These are phyloP conservation scores for Naganishia cerealis DNA, from an alignment of 1,284 basidiomycete species.

Conservation along the genomic window DNA sequence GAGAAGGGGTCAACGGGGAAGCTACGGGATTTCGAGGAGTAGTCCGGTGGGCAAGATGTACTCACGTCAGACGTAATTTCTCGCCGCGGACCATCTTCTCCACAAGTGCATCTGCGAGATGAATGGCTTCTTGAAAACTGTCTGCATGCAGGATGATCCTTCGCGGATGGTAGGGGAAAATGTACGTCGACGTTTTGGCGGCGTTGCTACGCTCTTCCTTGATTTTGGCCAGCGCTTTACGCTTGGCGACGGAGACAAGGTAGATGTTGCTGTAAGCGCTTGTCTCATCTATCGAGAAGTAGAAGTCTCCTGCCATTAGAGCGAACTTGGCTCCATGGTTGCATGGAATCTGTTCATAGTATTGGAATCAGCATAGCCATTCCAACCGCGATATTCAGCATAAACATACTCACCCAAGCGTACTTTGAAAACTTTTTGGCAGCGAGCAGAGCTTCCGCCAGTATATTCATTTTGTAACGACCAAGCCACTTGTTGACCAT, in stretches of 20 bases:
- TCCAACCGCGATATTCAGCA: not conserved
- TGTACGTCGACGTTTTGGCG: not conserved
- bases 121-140: not conserved
- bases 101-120: constrained; percentile 5
- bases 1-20: not conserved
- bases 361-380: not conserved
- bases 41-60: not conserved
- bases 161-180: constrained; percentile 2
- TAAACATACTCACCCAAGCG: constrained; percentile 7
- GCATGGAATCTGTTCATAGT: not conserved
- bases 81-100: constrained; percentile 2
- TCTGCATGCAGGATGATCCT: not conserved
- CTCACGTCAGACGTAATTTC: constrained; percentile 2
- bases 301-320: not conserved
- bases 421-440: constrained; percentile 1
- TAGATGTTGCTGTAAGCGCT: not conserved
- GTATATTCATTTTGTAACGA: not conserved
- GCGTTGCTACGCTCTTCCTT: not conserved
- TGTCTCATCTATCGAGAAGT: constrained; percentile 9
- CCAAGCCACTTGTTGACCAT: too few relatives aligned
- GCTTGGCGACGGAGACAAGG: not conserved
- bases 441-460: not conserved
- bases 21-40: not conserved
- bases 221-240: not conserved
- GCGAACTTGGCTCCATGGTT: constrained; percentile 1